Evolutionary conservation across 2,329 filamentous ascomycete species (phyloP).

Genomic region (Allantophomopsis lycopodina): DNA sequence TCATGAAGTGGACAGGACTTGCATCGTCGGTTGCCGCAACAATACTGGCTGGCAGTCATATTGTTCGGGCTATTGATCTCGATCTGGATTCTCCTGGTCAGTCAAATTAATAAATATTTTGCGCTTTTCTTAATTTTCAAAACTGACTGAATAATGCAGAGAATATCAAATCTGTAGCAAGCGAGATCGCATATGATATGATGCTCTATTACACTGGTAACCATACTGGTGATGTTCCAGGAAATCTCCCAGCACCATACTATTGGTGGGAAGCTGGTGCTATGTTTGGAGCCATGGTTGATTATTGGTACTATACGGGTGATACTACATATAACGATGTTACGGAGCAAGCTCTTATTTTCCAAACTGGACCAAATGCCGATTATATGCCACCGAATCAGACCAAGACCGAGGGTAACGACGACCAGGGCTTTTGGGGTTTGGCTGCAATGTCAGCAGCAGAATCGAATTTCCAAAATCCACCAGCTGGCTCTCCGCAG

Average conservation of each 20-base stretch:
- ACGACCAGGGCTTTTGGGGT: constrained; percentile 66
- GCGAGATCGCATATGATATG: constrained; percentile 28
- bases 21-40: constrained; percentile 3
- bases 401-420: constrained; percentile 55
- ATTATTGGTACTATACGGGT: constrained; percentile 77
- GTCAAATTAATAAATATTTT: constrained; percentile 1
- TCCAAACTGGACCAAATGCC: constrained; percentile 57
- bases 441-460: constrained; percentile 57
- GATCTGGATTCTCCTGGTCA: constrained; percentile 13
- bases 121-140: neutral
- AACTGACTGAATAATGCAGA: constrained; percentile 8
- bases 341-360: constrained; percentile 53
- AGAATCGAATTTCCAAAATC: constrained; percentile 49
- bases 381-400: constrained; percentile 72
- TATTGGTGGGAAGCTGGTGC: constrained; percentile 58
- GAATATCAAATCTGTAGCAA: constrained; percentile 18
- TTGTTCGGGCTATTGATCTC: constrained; percentile 9
- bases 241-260: constrained; percentile 36
- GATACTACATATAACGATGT: constrained; percentile 59
- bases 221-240: constrained; percentile 31
- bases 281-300: constrained; percentile 56
- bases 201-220: constrained; percentile 38
- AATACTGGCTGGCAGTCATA: constrained; percentile 4
- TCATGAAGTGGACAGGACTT: constrained; percentile 5
- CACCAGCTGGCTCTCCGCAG: constrained; percentile 38